phyloP scores from a whole-genome alignment of 2,329 filamentous ascomycete species.

The Zasmidium angulare region DNA sequence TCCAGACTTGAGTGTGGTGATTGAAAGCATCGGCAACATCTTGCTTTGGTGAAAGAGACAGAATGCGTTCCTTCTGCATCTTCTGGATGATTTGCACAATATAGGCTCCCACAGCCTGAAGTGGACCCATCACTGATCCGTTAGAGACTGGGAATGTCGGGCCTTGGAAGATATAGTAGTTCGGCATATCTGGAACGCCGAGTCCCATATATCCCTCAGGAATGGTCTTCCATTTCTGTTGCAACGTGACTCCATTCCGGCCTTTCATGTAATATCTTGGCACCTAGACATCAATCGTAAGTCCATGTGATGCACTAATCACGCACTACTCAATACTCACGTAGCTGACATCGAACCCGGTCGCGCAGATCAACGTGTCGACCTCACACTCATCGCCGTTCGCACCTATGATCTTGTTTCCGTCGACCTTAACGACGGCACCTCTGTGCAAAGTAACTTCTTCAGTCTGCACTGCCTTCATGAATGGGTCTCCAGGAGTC shows the following conservation, averaged over 20 bases:
- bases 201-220: conserved; percentile 38
- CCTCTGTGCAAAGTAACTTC: conserved; percentile 38
- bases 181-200: conserved; percentile 26
- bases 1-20: conserved; percentile 34
- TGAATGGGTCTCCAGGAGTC: conserved; percentile 52
- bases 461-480: conserved; percentile 48
- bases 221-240: conserved; percentile 35
- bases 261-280: conserved; percentile 26
- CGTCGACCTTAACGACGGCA: not conserved
- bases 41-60: conserved; percentile 39
- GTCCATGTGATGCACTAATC: not conserved
- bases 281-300: not conserved
- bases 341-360: conserved; percentile 36
- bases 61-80: conserved; percentile 6
- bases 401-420: not conserved
- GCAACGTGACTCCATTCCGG: conserved; percentile 26
- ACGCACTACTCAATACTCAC: too few relatives aligned
- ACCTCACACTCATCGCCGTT: conserved; percentile 21
- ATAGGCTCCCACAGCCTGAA: conserved; percentile 39
- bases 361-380: conserved; percentile 37
- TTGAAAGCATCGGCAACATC: conserved; percentile 46
- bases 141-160: conserved; percentile 12
- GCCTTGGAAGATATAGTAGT: conserved; percentile 27
- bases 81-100: conserved; percentile 42
- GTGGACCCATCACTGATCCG: conserved; percentile 12